Base-by-base conservation (phyloP, 208 protist species). In the Vickermania ingenoplastis region DNA sequence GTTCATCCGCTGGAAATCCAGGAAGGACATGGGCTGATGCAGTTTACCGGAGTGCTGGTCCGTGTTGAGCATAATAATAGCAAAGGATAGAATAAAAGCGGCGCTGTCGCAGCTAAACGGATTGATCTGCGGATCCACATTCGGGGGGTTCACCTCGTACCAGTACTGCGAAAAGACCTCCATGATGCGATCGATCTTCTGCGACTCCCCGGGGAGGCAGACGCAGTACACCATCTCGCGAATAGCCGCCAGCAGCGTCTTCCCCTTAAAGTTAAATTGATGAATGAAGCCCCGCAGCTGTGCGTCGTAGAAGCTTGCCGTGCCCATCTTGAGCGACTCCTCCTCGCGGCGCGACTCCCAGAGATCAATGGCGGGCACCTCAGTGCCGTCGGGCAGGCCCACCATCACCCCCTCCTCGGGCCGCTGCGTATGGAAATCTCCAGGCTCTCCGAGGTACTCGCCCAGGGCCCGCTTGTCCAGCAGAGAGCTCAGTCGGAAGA, bases 21-120 rank as follows among this genome's bases (percentile, higher is more conserved):
- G 75, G 28, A 89, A 65, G 31, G 93, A 96, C 88, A 99, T 98
- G 61, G 95, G 95, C 24, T 94, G 89, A 26, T 85, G 78, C 25
- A 98, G 76, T 59, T 91, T 87, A 23, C 91, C 87, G 11, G 87
- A 98, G 75, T 99, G 97, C 60, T 96, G 80, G 69, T 99, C 97
- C 0, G 98, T 99, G 77, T 99, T 98, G n/a, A 99, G 89, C 96
- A 99, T 99, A 56, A 99, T 99, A 49, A 99, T 94, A 22, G 95
- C 92, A 71, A 98, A 99, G 11, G 97, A 96, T 1, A 99, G 82
- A 50, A 99, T 78, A 75, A 94, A 97, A 5, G 89, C 86, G 7
- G 78, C 86, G 30, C 79, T 78, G 22, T 88, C 71, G 60, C 69
- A 83, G 53, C 71, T 71, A 54, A 97, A 95, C 0, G 89, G 89